A percentile compares a stretch with the other conserved stretches of the same genome.
These are phyloP conservation scores for Lagenaria siceraria DNA, from an alignment of 306 rosid species.

Conservation along the genomic window DNA sequence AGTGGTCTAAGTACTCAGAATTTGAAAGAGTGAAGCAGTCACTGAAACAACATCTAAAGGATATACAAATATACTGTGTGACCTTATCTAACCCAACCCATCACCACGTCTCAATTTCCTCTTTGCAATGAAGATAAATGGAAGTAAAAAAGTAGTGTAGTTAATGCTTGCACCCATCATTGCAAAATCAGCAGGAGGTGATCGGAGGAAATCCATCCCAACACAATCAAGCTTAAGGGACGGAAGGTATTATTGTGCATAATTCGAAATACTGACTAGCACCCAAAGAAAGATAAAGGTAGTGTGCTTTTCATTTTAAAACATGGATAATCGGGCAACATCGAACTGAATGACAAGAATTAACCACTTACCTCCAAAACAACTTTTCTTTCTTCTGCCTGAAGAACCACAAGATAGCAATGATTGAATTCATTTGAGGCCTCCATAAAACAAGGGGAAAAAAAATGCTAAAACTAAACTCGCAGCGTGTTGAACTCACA, in stretches of 20 bases:
- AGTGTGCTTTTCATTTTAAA: neutral
- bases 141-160: neutral
- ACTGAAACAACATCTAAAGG: neutral
- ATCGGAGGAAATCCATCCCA: neutral
- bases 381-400: conserved; percentile 55
- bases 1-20: neutral
- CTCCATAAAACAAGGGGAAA: neutral
- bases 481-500: conserved; percentile 33
- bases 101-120: neutral
- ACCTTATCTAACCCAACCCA: neutral
- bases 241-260: neutral
- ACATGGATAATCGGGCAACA: neutral
- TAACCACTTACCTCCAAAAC: conserved; percentile 61
- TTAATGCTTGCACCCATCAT: neutral
- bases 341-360: neutral
- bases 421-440: neutral
- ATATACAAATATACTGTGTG: neutral
- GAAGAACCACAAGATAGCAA: conserved; percentile 8
- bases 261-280: neutral
- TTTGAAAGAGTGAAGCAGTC: neutral
- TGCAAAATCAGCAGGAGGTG: neutral
- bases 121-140: neutral
- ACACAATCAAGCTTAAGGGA: neutral
- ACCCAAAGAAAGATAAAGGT: neutral
- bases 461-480: neutral